Evolutionary conservation across 192 early-diverging fungal genomes (phyloP).

Genomic region (Powellomyces hirtus): DNA sequence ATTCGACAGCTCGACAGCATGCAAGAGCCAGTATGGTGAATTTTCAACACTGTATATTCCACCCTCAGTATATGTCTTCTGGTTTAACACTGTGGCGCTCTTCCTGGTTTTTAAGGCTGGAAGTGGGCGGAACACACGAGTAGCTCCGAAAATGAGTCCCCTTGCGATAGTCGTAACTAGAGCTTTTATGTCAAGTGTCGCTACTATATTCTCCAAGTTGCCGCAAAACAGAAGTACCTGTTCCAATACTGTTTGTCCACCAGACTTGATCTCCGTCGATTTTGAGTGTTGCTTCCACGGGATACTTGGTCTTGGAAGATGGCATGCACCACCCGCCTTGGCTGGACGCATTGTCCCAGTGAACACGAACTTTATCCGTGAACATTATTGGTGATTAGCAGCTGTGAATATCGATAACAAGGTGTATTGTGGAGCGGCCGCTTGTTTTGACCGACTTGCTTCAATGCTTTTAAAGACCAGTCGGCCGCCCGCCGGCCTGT

Average conservation of each 20-base stretch:
- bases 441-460: too few relatives aligned
- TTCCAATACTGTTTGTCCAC: constrained; percentile 1
- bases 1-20: constrained; percentile 1
- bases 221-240: too few relatives aligned
- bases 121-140: not conserved
- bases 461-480: too few relatives aligned
- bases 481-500: too few relatives aligned
- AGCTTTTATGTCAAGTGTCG: too few relatives aligned
- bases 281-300: not conserved
- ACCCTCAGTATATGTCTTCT: not conserved
- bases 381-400: too few relatives aligned
- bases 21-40: constrained; percentile 13
- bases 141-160: constrained; percentile 18
- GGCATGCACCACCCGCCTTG: not conserved
- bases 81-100: constrained; percentile 4
- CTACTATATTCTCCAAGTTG: not conserved
- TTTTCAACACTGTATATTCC: not conserved
- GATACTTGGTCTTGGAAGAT: not conserved
- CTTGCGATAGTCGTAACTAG: constrained; percentile 14
- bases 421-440: too few relatives aligned
- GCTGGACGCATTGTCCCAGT: constrained; percentile 17
- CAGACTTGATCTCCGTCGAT: not conserved
- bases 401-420: too few relatives aligned
- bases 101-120: not conserved
- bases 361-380: constrained; percentile 14